Percentiles rank a stretch among this genome's conserved stretches.
Conservation (phyloP, 148 eudicot species). For the Diospyros lotus region DNA sequence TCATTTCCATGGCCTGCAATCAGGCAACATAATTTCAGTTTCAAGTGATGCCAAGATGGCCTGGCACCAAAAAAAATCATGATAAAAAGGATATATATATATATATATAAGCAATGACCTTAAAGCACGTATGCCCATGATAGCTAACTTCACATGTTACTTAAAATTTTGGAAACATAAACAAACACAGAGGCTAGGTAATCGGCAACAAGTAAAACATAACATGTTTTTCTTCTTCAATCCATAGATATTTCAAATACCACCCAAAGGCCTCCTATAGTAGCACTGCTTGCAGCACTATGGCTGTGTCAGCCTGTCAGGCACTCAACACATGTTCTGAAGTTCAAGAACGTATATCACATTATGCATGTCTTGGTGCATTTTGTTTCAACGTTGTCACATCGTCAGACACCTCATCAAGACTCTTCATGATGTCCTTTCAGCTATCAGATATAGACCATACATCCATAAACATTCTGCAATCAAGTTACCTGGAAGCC, state of each 20-base stretch:
- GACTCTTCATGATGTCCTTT: background rate
- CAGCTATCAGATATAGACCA: background rate
- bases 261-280: too few species aligned
- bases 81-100: too few species aligned
- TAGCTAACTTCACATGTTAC: background rate
- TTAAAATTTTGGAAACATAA: background rate
- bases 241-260: background rate
- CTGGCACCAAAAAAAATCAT: background rate
- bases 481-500: slow-evolving; percentile 63
- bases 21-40: slow-evolving; percentile 1
- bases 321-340: background rate
- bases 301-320: background rate
- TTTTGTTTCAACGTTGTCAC: background rate
- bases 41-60: background rate
- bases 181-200: background rate
- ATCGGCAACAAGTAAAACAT: background rate
- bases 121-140: background rate
- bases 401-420: background rate
- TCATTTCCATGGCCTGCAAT: slow-evolving; percentile 90
- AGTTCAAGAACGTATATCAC: background rate
- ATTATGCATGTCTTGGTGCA: background rate
- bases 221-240: background rate
- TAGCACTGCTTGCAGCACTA: too few species aligned
- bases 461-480: background rate
- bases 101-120: background rate